Percentiles rank a stretch among this genome's conserved stretches.
Conservation (phyloP, 2,329 filamentous ascomycete genomes). For the Coniochaeta ligniaria region DNA sequence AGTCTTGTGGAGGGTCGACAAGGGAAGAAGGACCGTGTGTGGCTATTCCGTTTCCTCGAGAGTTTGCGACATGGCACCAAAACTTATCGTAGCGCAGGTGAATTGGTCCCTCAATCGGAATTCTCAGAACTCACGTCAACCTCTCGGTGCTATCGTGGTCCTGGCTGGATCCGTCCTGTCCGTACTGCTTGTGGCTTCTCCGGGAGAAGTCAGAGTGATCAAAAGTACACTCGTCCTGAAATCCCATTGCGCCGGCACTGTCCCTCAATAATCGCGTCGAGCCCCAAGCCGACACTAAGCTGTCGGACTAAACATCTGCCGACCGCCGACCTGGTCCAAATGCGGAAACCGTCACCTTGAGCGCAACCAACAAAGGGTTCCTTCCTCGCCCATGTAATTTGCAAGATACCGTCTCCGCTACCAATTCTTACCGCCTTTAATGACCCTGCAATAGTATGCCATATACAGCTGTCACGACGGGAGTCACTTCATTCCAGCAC, state of each 20-base stretch:
- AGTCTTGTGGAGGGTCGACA: neutral
- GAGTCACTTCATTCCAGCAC: neutral
- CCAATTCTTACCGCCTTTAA: neutral
- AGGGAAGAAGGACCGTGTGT: neutral
- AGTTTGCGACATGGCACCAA: slow-evolving; percentile 2
- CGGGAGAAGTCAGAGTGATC: neutral
- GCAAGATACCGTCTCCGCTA: neutral
- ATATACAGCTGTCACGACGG: neutral
- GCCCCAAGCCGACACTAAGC: neutral
- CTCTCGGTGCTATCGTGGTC: neutral
- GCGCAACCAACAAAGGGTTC: too few species aligned
- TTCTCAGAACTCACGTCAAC: neutral
- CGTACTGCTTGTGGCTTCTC: neutral
- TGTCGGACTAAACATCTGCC: neutral
- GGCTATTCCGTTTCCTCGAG: neutral
- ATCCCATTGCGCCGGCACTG: neutral
- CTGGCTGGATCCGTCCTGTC: neutral
- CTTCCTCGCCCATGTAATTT: too few species aligned
- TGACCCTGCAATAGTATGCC: neutral
- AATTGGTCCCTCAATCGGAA: neutral
- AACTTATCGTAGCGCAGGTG: neutral
- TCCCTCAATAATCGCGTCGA: neutral
- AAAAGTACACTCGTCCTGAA: neutral
- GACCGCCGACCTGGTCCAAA: neutral
- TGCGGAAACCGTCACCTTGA: neutral